Base-by-base conservation (phyloP, 1,139 yeast genomes). In the Groenewaldozyma auringiensis region DNA sequence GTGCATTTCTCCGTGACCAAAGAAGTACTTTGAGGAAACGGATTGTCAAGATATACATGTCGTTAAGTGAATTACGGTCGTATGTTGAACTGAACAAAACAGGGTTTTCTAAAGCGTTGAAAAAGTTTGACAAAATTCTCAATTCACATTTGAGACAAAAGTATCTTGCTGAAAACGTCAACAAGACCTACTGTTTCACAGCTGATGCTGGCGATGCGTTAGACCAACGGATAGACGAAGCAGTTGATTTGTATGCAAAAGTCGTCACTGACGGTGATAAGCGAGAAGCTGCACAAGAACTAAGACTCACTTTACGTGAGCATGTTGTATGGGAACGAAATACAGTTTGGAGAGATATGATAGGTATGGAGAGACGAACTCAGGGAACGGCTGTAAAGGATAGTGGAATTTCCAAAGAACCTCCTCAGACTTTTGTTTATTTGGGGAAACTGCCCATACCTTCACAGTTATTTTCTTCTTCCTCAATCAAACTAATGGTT, bases 311-410 rank as follows among this genome's bases (percentile, higher is more conserved):
- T 56, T 68, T 89, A 51, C 74, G 96, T 49, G 97, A 89, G 58
- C 95, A 88, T 64, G 85, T 89, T 42, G 95, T 88, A 16, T 89
- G 95, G 94, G 96, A 88, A 65, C 76, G 97, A 63, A 87, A 87
- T 63, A 89, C 96, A 0, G 96, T 89, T 21, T 89, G 97, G 97
- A 82, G 92, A 59, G 96, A 89, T 61, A 82, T 89, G 86, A 82
- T 88, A 61, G 92, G 92, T 11, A 67, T 88, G 59, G 96, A 89
- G 63, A 77, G 94, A 59, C 80, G 75, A 50, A 68, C 81, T 1
- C 81, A 79, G 37, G 59, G 52, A 4, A 50, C 55, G 6, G 37
- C 47, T 2, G 46, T 50, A 4, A 49, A 48, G 29, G 37, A 22
- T n/a, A 27, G 42, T 8, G 13, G 17, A 13, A 6, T 13, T 4